Evolutionary conservation across 345 rosid species (phyloP), one percentile per base, ranked within the genome.

Genomic region (Pelargonium nanum): DNA sequence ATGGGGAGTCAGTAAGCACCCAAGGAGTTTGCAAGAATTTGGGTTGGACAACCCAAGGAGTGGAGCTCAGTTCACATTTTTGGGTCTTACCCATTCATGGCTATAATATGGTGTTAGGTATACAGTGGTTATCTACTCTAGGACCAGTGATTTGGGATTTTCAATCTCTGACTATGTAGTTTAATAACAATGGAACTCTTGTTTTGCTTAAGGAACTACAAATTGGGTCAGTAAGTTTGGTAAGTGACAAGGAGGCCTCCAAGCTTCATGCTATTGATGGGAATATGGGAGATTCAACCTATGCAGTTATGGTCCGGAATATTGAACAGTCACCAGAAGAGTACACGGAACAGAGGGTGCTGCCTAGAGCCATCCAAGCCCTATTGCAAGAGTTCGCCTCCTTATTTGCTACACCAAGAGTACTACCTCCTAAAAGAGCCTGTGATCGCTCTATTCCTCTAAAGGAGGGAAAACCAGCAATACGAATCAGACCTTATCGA

Each of bases 61-160:
- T n/a, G 62, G 21, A 12, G 23, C 5, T 5, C 16, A 26, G 3
- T 30, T 30, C 51, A 19, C 2, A 45, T 19, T 45, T 59, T 4
- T 40, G 1, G 6, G 15, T 59, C 2, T 13, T 59, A 1, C 26
- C 63, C 4, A 1, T 59, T 0, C 17, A 22, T 1, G 24, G 40
- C n/a, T 59, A 24, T 59, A 52, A 59, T 2, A 32, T 59, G 24
- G 53, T 40, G 6, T 20, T 59, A 21, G 63, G 63, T 1, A 9
- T 59, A 1, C 50, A 59, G 25, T 59, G 53, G 53, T 12, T 59
- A 44, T 0, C 25, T 0, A 40, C 50, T 8, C 10, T 59, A 12
- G 53, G 63, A 1, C 25, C 19, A 0, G 19, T 59, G 3, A 1
- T 15, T 0, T 59, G 63, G 53, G 21, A 58, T 12, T 58, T 58